Evolutionary conservation across 352 stramenopile species (phyloP).

Genomic region (Phytophthora fragariae): DNA sequence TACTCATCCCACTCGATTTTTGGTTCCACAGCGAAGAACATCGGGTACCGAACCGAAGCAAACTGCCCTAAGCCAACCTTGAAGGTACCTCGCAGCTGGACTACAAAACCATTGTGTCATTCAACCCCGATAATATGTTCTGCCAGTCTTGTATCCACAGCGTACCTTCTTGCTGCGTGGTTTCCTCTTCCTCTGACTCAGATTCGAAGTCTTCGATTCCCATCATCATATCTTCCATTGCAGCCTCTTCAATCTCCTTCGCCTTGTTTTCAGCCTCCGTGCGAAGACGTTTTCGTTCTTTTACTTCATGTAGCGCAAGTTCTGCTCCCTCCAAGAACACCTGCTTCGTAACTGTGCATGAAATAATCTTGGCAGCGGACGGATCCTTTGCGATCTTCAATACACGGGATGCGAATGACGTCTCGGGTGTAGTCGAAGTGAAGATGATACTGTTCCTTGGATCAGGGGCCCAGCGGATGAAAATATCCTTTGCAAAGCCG

Average conservation of each 20-base stretch:
- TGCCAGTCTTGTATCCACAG: not conserved
- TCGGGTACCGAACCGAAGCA: constrained; percentile 83
- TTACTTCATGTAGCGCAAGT: constrained; percentile 86
- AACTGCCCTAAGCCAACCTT: constrained; percentile 89
- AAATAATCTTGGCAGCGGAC: constrained; percentile 56
- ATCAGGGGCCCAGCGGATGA: constrained; percentile 83
- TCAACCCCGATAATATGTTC: too few species aligned
- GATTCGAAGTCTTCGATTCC: constrained; percentile 91
- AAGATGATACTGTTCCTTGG: constrained; percentile 88
- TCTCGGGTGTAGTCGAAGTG: constrained; percentile 65
- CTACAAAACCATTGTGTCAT: constrained; percentile 23
- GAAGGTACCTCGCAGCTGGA: constrained; percentile 86
- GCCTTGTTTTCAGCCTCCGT: constrained; percentile 89
- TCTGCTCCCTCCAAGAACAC: constrained; percentile 87
- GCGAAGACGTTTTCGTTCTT: constrained; percentile 83
- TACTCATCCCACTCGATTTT: constrained; percentile 93
- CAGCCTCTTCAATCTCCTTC: constrained; percentile 89
- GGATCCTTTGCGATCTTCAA: constrained; percentile 63
- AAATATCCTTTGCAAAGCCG: constrained; percentile 87
- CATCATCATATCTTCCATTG: constrained; percentile 94
- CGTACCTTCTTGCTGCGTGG: constrained; percentile 65
- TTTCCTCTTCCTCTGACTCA: constrained; percentile 79
- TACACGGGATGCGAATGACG: constrained; percentile 76
- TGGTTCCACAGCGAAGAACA: constrained; percentile 88
- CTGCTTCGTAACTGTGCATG: constrained; percentile 72